A percentile compares a stretch with the other conserved stretches of the same genome.
These are phyloP conservation scores for Gonapodya sp. DNA, from an alignment of 192 early-diverging fungal genomes.

Conservation along the genomic window DNA sequence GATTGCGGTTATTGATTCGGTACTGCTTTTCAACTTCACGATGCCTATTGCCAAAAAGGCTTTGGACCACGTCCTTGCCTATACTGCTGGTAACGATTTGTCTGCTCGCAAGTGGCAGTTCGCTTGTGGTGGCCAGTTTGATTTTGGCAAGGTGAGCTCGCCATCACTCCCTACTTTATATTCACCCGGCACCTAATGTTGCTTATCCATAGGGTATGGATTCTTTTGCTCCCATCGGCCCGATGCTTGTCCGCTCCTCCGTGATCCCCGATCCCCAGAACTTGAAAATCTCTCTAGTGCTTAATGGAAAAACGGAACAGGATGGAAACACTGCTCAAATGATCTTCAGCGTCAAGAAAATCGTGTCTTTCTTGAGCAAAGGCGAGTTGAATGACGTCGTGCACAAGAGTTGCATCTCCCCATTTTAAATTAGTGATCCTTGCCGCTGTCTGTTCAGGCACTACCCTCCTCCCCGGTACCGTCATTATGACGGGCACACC, in stretches of 20 bases:
- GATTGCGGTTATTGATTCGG: too few species aligned
- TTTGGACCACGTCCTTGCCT: constrained; percentile 3
- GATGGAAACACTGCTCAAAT: background rate
- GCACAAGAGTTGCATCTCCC: too few species aligned
- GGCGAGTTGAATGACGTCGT: too few species aligned
- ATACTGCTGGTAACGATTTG: background rate
- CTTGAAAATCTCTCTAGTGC: background rate
- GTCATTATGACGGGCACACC: constrained; percentile 34
- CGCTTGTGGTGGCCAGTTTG: background rate
- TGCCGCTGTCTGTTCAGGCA: too few species aligned
- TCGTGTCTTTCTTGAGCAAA: constrained; percentile 18
- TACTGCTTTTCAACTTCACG: too few species aligned
- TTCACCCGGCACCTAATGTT: too few species aligned
- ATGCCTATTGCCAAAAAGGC: too few species aligned
- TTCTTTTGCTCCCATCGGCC: constrained; percentile 2
- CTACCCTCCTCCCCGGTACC: constrained; percentile 42
- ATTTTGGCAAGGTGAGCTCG: constrained; percentile 9
- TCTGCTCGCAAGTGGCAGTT: constrained; percentile 2
- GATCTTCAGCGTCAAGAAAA: background rate
- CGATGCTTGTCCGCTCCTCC: background rate
- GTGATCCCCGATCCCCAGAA: background rate
- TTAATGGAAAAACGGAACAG: background rate
- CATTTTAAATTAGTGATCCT: too few species aligned
- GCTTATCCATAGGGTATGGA: background rate
- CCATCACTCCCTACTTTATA: too few species aligned